These are phyloP conservation scores for Purshia tridentata DNA, from an alignment of 306 rosid genomes.

Conservation along the genomic window DNA sequence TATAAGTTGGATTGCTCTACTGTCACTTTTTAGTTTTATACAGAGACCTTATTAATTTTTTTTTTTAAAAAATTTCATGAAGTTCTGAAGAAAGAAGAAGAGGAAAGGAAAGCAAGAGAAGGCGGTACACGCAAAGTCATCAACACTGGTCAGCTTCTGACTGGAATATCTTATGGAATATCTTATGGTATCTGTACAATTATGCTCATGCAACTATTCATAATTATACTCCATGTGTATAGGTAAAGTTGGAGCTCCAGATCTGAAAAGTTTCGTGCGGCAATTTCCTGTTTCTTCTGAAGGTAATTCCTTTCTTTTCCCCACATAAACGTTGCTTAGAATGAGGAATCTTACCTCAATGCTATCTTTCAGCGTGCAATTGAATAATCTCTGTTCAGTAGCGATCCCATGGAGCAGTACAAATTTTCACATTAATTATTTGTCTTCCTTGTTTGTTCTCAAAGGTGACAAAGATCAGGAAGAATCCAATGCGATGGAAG, in stretches of 20 bases:
- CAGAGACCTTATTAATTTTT: conserved; percentile 26
- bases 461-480: conserved; percentile 56
- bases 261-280: conserved; percentile 76
- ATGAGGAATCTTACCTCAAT: neutral
- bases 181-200: conserved; percentile 13
- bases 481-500: conserved; percentile 37
- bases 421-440: neutral
- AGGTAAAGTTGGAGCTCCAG: conserved; percentile 72
- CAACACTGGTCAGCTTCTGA: conserved; percentile 51
- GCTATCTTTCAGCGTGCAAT: neutral
- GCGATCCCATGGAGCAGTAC: neutral
- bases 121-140: conserved; percentile 46
- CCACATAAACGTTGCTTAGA: neutral
- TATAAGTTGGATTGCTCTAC: neutral
- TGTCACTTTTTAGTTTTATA: conserved; percentile 9
- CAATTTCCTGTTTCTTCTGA: conserved; percentile 67
- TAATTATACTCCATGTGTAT: conserved; percentile 16
- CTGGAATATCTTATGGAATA: conserved; percentile 11
- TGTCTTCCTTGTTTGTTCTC: conserved; percentile 10
- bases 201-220: conserved; percentile 20
- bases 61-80: conserved; percentile 18
- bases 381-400: neutral
- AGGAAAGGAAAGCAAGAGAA: conserved; percentile 69
- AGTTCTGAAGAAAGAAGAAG: conserved; percentile 93
- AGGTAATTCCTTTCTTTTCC: conserved; percentile 41